These are phyloP conservation scores for Rutstroemia sydowiana DNA, from an alignment of 2,329 filamentous ascomycete species.

Conservation along the genomic window DNA sequence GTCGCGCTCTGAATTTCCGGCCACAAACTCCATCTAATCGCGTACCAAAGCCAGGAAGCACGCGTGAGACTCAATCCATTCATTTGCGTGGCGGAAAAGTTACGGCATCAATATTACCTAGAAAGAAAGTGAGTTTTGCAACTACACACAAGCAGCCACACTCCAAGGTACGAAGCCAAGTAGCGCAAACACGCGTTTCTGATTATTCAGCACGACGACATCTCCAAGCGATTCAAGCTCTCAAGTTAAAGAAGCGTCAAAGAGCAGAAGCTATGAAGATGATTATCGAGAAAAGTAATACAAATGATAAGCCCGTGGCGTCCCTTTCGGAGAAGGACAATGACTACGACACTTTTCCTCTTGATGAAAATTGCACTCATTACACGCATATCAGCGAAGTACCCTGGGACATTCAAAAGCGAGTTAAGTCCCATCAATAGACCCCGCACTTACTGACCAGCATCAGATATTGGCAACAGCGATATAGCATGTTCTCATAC, in stretches of 20 bases:
- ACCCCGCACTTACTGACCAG: neutral
- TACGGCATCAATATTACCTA: too few relatives aligned
- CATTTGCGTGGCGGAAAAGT: too few relatives aligned
- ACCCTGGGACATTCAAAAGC: slow-evolving; percentile 82
- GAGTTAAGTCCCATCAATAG: slow-evolving; percentile 21
- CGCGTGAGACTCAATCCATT: too few relatives aligned
- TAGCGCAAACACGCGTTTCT: too few relatives aligned
- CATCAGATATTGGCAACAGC: slow-evolving; percentile 78
- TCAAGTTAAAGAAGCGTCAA: neutral
- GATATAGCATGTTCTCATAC: slow-evolving; percentile 76
- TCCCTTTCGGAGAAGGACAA: neutral
- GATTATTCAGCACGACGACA: neutral
- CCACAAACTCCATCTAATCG: too few relatives aligned
- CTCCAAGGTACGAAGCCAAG: too few relatives aligned
- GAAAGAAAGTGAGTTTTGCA: too few relatives aligned
- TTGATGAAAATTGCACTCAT: slow-evolving; percentile 64
- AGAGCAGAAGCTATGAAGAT: neutral
- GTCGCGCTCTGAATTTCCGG: too few relatives aligned
- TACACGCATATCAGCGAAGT: slow-evolving; percentile 66
- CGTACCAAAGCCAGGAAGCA: too few relatives aligned
- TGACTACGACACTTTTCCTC: slow-evolving; percentile 25
- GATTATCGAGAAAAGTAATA: neutral
- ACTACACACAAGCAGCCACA: too few relatives aligned
- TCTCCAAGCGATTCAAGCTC: neutral
- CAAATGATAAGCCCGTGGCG: neutral